Conservation (phyloP, 495 filamentous ascomycete species). For the Mytilinidion resinicola region DNA sequence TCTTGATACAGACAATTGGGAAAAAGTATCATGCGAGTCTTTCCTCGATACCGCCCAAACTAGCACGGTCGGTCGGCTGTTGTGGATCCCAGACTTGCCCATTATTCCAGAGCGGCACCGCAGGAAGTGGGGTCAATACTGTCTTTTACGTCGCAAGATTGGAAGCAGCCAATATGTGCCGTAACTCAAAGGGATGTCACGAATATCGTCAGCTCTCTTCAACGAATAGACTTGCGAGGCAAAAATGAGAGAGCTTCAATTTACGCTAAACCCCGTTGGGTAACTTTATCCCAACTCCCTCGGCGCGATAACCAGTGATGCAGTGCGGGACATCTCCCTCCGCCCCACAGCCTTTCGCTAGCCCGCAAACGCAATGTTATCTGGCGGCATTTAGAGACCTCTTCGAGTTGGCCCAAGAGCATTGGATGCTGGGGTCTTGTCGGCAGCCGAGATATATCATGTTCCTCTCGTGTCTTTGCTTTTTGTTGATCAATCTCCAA, state of each 20-base stretch:
- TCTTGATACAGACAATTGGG: conserved; percentile 63
- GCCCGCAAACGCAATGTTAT: no score
- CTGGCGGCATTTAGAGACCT: no score
- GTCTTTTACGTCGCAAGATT: conserved; percentile 49
- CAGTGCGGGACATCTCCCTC: background rate
- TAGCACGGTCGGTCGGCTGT: conserved; percentile 61
- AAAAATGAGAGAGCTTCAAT: background rate
- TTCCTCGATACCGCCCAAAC: conserved; percentile 81
- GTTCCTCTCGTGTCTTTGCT: no score
- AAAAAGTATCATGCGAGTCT: conserved; percentile 59
- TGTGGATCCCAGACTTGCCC: conserved; percentile 75
- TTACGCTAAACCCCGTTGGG: background rate
- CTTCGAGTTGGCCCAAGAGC: no score
- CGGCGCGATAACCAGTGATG: background rate
- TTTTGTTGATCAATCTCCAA: no score
- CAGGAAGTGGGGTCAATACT: conserved; percentile 78
- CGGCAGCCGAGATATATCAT: no score
- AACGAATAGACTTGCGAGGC: background rate
- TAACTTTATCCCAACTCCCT: background rate
- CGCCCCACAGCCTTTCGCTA: conserved; percentile 14
- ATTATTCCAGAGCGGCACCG: conserved; percentile 62
- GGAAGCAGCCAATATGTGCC: conserved; percentile 6
- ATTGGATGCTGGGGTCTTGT: no score
- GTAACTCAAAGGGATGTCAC: background rate
- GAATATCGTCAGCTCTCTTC: background rate